Evolutionary conservation across 2,329 filamentous ascomycete species (phyloP).

Genomic region (Neonectria coccinea): DNA sequence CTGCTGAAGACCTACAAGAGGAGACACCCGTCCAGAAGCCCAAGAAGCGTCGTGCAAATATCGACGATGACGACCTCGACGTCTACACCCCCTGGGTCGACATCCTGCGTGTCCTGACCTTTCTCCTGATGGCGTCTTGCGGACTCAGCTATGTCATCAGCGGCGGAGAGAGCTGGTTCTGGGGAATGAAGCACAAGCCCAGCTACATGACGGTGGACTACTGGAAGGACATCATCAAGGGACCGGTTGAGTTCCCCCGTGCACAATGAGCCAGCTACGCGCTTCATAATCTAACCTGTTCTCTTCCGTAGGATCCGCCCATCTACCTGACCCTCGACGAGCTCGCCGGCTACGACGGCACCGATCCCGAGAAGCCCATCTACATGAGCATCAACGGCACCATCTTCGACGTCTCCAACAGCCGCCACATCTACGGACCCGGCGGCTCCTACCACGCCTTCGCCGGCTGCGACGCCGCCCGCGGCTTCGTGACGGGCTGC

Average conservation of each 20-base stretch:
- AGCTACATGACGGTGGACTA: slow-evolving; percentile 69
- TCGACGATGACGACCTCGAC: slow-evolving; percentile 64
- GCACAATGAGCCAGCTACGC: background rate
- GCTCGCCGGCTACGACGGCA: slow-evolving; percentile 82
- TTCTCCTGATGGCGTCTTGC: slow-evolving; percentile 73
- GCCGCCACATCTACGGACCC: slow-evolving; percentile 79
- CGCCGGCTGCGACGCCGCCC: slow-evolving; percentile 85
- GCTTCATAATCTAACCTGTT: slow-evolving; percentile 10
- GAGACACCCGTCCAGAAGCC: slow-evolving; percentile 43
- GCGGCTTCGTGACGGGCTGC: slow-evolving; percentile 92
- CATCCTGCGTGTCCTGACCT: slow-evolving; percentile 75
- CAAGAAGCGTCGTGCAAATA: slow-evolving; percentile 37
- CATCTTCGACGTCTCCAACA: slow-evolving; percentile 84
- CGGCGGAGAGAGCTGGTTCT: slow-evolving; percentile 75
- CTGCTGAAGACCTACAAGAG: slow-evolving; percentile 41
- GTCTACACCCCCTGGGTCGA: slow-evolving; percentile 68
- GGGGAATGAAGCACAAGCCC: slow-evolving; percentile 72
- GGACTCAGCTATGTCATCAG: slow-evolving; percentile 83
- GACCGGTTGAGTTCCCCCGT: slow-evolving; percentile 38
- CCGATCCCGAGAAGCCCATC: slow-evolving; percentile 78
- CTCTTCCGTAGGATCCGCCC: slow-evolving; percentile 62
- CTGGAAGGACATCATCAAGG: slow-evolving; percentile 60
- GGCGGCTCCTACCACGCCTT: slow-evolving; percentile 91
- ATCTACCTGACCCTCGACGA: slow-evolving; percentile 79
- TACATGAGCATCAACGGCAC: slow-evolving; percentile 91